phyloP scores from a whole-genome alignment of 495 filamentous ascomycete genomes.

The Lentithecium fluviatile region DNA sequence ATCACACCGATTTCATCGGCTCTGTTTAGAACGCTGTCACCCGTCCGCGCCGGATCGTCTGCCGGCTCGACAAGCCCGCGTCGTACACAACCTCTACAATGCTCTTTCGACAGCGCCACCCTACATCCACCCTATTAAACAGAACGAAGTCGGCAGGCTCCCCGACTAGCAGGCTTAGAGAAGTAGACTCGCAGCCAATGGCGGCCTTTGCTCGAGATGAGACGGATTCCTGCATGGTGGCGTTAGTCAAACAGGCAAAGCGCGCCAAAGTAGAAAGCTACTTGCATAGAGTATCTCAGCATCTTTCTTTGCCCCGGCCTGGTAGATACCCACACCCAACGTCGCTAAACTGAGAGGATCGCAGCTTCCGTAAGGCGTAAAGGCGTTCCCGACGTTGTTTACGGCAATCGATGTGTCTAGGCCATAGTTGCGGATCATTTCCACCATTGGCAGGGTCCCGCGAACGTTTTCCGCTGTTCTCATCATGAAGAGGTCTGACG shows the following conservation, averaged over 20 bases:
- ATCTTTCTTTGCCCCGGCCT: slow-evolving; percentile 60
- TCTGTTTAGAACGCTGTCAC: slow-evolving; percentile 18
- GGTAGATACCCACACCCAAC: slow-evolving; percentile 65
- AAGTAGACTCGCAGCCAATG: slow-evolving; percentile 42
- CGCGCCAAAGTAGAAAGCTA: slow-evolving; percentile 4
- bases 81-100: slow-evolving; percentile 41
- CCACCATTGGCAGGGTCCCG: slow-evolving; percentile 62
- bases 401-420: slow-evolving; percentile 63
- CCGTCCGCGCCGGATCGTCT: slow-evolving; percentile 29
- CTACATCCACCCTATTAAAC: slow-evolving; percentile 31
- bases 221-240: slow-evolving; percentile 48
- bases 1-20: not conserved
- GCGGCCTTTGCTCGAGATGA: slow-evolving; percentile 55
- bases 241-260: slow-evolving; percentile 12
- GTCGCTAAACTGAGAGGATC: slow-evolving; percentile 67
- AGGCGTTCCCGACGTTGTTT: slow-evolving; percentile 79
- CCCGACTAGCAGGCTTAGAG: slow-evolving; percentile 24
- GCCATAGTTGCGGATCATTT: slow-evolving; percentile 60
- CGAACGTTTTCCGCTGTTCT: slow-evolving; percentile 40
- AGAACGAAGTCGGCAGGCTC: slow-evolving; percentile 41
- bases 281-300: slow-evolving; percentile 59
- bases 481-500: slow-evolving; percentile 76
- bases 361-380: slow-evolving; percentile 71
- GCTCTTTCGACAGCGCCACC: slow-evolving; percentile 39
- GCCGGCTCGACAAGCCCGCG: slow-evolving; percentile 15